phyloP scores from a whole-genome alignment of 2,329 filamentous ascomycete species.

The Penicillium aurantiogriseum region DNA sequence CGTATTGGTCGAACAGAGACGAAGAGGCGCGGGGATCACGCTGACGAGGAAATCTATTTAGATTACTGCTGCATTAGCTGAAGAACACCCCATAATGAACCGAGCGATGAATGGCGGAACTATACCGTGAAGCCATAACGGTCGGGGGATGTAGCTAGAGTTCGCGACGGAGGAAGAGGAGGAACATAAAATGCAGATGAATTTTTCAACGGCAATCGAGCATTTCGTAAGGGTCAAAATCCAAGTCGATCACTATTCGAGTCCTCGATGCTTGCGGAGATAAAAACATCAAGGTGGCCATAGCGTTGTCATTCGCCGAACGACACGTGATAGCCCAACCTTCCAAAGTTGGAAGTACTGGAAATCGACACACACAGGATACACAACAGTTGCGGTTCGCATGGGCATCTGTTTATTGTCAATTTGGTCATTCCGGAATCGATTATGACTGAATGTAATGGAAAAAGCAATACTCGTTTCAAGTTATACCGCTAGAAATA shows the following conservation, averaged over 20 bases:
- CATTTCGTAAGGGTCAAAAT: slow-evolving; percentile 13
- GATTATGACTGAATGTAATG: neutral
- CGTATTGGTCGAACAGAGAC: slow-evolving; percentile 74
- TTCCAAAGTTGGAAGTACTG: neutral
- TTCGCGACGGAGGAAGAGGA: neutral
- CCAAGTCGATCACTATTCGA: neutral
- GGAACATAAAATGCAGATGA: neutral
- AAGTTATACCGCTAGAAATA: no score
- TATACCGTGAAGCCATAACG: slow-evolving; percentile 40
- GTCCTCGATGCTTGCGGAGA: slow-evolving; percentile 20
- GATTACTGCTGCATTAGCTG: neutral
- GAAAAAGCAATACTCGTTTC: neutral
- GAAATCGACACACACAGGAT: neutral
- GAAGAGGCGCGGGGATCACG: slow-evolving; percentile 64
- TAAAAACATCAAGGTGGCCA: slow-evolving; percentile 27
- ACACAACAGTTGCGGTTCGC: neutral
- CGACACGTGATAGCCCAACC: slow-evolving; percentile 20
- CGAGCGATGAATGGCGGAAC: slow-evolving; percentile 4
- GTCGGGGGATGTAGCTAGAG: slow-evolving; percentile 10
- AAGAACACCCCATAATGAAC: neutral
- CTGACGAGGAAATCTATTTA: slow-evolving; percentile 64
- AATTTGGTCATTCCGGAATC: neutral
- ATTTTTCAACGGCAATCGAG: neutral
- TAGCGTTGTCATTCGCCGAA: slow-evolving; percentile 15
- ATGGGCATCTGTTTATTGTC: neutral